Base-by-base conservation (phyloP, 2,329 filamentous ascomycete species). In the Grosmannia serpens region DNA sequence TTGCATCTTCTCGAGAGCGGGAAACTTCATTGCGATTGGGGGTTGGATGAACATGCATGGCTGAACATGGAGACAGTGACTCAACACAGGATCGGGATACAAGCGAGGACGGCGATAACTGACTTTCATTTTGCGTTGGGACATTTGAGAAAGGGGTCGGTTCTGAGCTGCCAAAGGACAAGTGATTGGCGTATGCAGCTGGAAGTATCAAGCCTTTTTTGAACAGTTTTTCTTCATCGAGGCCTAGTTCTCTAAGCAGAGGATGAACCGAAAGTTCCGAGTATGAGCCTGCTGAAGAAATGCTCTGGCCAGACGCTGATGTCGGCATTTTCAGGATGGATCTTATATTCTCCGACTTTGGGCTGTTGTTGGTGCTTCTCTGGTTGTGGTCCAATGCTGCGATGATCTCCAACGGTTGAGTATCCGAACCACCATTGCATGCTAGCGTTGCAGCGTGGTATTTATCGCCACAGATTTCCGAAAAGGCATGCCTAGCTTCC, bases 251-350 rank as follows among this genome's bases (percentile, higher is more conserved):
- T 35, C 50, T 49, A 0, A 60, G 41, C 9, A 59, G 44, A 0
- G 61, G 59, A 33, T 63, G 59, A 20, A 49, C n/a, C 10, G 56
- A 2, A 9, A 59, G 9, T 2, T 63, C 63, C 0, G 59, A 49
- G 8, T 29, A 31, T 4, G 59, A 55, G 3, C 35, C 47, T 2
- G 55, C 56, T 1, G 61, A 58, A 29, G 58, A 56, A 11, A 51
- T 8, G 9, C 57, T 60, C 13, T 58, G 57, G 2, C 49, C 53
- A 4, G 62, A 60, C 38, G 56, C 15, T 15, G 57, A 53, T 1
- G 41, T 27, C 2, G 62, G 58, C n/a, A 53, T 55, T 22, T 63
- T 63, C 31, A 63, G 50, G 4, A 59, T 60, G 1, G 62, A 55
- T 8, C 58, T 60, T 29, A 60, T 44, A 4, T 46, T 47, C 6